Base-by-base conservation (phyloP, 257 asterid species). In the Solanum medicagineum region DNA sequence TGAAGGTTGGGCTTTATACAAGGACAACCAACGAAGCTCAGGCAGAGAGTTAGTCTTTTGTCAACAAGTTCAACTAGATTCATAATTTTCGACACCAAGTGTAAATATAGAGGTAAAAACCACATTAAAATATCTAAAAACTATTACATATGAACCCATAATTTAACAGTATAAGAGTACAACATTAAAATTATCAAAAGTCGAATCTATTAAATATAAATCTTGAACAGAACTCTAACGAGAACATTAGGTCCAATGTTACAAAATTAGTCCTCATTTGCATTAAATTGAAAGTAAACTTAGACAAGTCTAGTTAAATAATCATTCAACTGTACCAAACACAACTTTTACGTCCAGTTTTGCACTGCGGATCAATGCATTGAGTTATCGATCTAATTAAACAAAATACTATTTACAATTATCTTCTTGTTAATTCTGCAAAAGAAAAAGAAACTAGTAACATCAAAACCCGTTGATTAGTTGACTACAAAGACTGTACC, bases 401-500 rank as follows among this genome's bases (percentile, higher is more conserved):
- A 57, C 29, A 59, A 55, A 80, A 51, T 8, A 13, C 4, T n/a
- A 51, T 51, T 11, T 51, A 51, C 83, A 51, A 77, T 17, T 51
- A 22, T 69, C 14, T 22, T 26, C 55, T 9, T 55, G 68, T 24
- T 56, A 49, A 94, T 88, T 68, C 98, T 92, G 95, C 92, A 89
- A 83, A 85, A 40, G 44, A 68, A 68, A 32, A 19, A 11, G 7
- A 40, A 59, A 59, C 7, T 47, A 59, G 32, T 36, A 17, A 51
- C 60, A 36, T 15, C 29, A 81, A 10, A 44, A 40, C 74, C 44
- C 47, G 29, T 32, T 36, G 42, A 36, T 29, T 19, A 29, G n/a
- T 29, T 66, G 47, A 29, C 74, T 66, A 45, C 45, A 65, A 65
- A 65, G 7, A 26, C 10, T 7, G 44, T 13, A 65, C 26, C 44